A percentile compares a stretch with the other conserved stretches of the same genome.
Evolutionary conservation across 106 monocot species (phyloP).

Genomic region (Gastrodia elata): DNA sequence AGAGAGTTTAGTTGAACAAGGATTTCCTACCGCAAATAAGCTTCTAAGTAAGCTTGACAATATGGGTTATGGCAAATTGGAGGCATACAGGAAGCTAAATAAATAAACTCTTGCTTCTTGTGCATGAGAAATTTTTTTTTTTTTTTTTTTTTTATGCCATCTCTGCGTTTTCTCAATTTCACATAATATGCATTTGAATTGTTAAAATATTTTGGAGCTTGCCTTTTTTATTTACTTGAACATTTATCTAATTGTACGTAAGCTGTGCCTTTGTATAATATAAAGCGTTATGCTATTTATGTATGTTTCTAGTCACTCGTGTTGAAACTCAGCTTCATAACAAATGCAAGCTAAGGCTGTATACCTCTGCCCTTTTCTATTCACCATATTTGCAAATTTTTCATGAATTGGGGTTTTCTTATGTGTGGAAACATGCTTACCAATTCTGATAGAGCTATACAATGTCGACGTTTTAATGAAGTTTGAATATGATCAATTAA

Average conservation of each 20-base stretch:
- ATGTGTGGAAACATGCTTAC: neutral
- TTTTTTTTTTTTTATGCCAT: neutral
- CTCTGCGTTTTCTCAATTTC: neutral
- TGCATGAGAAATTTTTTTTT: neutral
- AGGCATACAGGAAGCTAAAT: neutral
- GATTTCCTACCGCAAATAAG: neutral
- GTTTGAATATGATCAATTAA: neutral
- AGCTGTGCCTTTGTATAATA: too few species aligned
- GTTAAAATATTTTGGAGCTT: neutral
- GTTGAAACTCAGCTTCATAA: too few species aligned
- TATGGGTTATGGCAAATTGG: neutral
- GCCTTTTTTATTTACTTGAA: neutral
- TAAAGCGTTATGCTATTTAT: too few species aligned
- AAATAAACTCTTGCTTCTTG: neutral
- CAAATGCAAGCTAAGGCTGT: too few species aligned
- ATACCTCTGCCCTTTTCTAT: too few species aligned
- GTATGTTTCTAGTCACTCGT: too few species aligned
- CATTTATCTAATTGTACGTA: too few species aligned
- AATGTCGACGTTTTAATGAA: neutral
- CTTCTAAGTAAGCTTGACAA: slow-evolving; percentile 3
- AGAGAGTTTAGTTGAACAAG: neutral
- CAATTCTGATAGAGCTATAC: neutral
- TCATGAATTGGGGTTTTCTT: neutral
- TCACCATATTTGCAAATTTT: too few species aligned
- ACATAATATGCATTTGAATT: neutral